Base-by-base conservation (phyloP, 306 rosid genomes). In the Hippophae gyantsensis region DNA sequence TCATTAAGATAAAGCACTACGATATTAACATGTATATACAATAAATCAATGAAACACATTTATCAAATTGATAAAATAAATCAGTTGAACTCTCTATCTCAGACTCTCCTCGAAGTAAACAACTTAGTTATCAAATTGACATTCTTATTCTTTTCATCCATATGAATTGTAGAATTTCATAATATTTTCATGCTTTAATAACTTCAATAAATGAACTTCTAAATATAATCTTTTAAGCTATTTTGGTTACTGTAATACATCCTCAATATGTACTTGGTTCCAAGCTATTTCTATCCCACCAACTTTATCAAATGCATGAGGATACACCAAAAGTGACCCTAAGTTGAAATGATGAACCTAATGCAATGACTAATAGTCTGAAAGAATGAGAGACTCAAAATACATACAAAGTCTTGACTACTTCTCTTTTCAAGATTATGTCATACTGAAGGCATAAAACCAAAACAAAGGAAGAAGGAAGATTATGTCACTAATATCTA, bases 281-380 rank as follows among this genome's bases (percentile, higher is more conserved):
- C 96, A 92, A 3, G 98, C 98, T 68, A 92, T 90, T 66, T 92
- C 98, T 26, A 81, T 78, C 63, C 98, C 96, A 42, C 79, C 81
- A 6, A 78, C 80, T 78, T 87, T 1, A 18, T 18, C 23, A 18
- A 18, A 53, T 10, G 58, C 7, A 25, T 52, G 49, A 2, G 2
- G 51, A 8, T 44, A 48, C 10, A 26, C 48, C 27, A 40, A 43
- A 44, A 6, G 47, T 14, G 5, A 57, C 55, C 60, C 65, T 59
- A 23, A 54, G 70, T 42, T 27, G 32, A 47, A 47, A 52, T 42
- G 44, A 2, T 13, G 71, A 56, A 26, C 38, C 2, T 4, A 0
- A 43, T 10, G 7, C 50, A 56, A 14, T 4, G 25, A 26, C 1
- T 47, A 26, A 14, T 43, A 14, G 43, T 14, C 23, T 13, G 45